These are phyloP conservation scores for Cyclotella sp. DNA, from an alignment of 108 stramenopile species.

Conservation along the genomic window DNA sequence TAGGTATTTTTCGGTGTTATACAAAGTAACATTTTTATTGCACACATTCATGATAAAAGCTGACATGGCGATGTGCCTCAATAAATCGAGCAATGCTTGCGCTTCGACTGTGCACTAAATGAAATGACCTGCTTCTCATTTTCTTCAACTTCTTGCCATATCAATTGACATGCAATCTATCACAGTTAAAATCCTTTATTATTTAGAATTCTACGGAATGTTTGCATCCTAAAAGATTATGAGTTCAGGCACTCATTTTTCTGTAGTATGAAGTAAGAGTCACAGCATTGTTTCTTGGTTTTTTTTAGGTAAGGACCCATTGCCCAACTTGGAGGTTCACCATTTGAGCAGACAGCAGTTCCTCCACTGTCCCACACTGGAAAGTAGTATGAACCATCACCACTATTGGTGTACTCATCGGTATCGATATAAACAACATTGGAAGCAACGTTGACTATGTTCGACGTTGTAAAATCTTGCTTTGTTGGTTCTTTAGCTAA, in stretches of 20 bases:
- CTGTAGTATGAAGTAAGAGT: constrained; percentile 38
- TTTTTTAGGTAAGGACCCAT: constrained; percentile 44
- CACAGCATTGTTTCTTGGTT: constrained; percentile 44
- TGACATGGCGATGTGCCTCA: too few species aligned
- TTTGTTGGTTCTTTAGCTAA: neutral
- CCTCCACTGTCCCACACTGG: constrained; percentile 44
- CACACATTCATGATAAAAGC: too few species aligned
- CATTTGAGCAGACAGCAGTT: constrained; percentile 18
- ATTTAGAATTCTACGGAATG: too few species aligned
- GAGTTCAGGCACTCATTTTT: constrained; percentile 35
- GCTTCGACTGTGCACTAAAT: too few species aligned
- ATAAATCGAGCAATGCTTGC: too few species aligned
- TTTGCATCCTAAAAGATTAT: constrained; percentile 9
- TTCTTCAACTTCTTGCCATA: too few species aligned
- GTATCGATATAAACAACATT: constrained; percentile 24
- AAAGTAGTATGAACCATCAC: constrained; percentile 25
- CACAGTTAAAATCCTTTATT: too few species aligned
- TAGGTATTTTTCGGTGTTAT: too few species aligned
- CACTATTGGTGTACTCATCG: constrained; percentile 8
- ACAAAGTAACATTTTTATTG: too few species aligned
- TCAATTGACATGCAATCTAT: too few species aligned
- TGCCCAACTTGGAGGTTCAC: constrained; percentile 42
- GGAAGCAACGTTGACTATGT: constrained; percentile 10
- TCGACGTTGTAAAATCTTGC: constrained; percentile 8
- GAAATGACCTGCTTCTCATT: too few species aligned